Evolutionary conservation across 148 eudicot species (phyloP).

Genomic region (Rhododendron vialii): DNA sequence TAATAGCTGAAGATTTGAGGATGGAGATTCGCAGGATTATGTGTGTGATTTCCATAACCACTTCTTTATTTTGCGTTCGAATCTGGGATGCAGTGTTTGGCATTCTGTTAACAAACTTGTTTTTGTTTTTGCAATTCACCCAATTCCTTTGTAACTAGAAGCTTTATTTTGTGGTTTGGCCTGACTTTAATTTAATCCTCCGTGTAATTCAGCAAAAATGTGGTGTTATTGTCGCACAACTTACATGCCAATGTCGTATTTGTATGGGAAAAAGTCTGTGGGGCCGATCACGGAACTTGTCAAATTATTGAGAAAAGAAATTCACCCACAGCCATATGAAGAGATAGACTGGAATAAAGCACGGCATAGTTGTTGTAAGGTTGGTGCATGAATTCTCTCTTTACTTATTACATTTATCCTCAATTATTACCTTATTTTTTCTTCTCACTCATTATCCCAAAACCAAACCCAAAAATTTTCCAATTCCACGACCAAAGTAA

Average conservation of each 20-base stretch:
- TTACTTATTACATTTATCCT: too few species aligned
- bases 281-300: constrained; percentile 11
- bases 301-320: not conserved
- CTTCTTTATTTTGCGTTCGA: too few species aligned
- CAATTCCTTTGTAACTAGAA: not conserved
- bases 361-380: constrained; percentile 12
- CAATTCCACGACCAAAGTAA: too few species aligned
- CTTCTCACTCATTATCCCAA: too few species aligned
- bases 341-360: constrained; percentile 15
- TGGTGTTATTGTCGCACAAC: constrained; percentile 11
- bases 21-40: too few species aligned
- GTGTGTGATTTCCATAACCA: too few species aligned
- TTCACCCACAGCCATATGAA: not conserved
- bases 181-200: not conserved
- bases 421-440: too few species aligned
- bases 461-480: too few species aligned
- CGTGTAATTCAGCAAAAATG: constrained; percentile 16
- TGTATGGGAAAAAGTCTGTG: constrained; percentile 7
- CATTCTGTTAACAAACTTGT: too few species aligned
- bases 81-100: too few species aligned
- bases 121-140: not conserved
- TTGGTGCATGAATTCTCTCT: not conserved
- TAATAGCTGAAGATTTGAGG: too few species aligned
- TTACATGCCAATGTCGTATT: constrained; percentile 17
- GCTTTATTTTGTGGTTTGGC: not conserved